Conservation (phyloP, 2,329 filamentous ascomycete genomes). For the Ceratocystis lukuohia region DNA sequence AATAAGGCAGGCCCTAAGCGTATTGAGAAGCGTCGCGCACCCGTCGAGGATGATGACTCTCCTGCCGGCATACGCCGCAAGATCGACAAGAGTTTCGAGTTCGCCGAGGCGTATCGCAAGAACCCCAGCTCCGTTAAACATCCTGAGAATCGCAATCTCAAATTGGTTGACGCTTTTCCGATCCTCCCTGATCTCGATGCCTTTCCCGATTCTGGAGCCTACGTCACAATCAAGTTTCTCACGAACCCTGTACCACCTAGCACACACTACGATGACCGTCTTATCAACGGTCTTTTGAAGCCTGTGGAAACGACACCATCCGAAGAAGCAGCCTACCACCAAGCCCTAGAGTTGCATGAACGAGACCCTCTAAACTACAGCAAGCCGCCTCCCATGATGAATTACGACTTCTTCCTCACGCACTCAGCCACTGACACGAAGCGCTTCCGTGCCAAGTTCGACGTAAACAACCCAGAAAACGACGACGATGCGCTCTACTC, state of each 20-base stretch:
- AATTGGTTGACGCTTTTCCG: conserved; percentile 46
- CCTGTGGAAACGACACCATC: conserved; percentile 43
- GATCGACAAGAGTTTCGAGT: conserved; percentile 50
- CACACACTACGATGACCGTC: conserved; percentile 43
- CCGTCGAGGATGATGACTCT: conserved; percentile 48
- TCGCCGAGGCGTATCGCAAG: conserved; percentile 40
- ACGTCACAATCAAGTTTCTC: conserved; percentile 55
- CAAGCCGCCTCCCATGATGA: conserved; percentile 44
- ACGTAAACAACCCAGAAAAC: conserved; percentile 41
- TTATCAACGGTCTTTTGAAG: conserved; percentile 48
- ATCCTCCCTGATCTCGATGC: conserved; percentile 52
- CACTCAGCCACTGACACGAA: conserved; percentile 35
- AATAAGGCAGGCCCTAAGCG: conserved; percentile 15
- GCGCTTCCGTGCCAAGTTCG: conserved; percentile 48
- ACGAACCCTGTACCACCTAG: conserved; percentile 47
- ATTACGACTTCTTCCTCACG: conserved; percentile 55
- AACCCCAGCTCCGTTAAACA: conserved; percentile 43
- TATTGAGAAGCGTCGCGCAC: conserved; percentile 32
- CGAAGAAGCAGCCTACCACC: conserved; percentile 39
- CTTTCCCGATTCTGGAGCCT: conserved; percentile 57
- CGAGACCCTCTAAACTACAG: conserved; percentile 43
- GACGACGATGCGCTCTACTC: conserved; percentile 44
- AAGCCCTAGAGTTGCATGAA: conserved; percentile 40
- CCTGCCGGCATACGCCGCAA: conserved; percentile 54
- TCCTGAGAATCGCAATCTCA: conserved; percentile 44